These are phyloP conservation scores for Rhodotorula babjevae DNA, from an alignment of 768 basidiomycete genomes.

Conservation along the genomic window DNA sequence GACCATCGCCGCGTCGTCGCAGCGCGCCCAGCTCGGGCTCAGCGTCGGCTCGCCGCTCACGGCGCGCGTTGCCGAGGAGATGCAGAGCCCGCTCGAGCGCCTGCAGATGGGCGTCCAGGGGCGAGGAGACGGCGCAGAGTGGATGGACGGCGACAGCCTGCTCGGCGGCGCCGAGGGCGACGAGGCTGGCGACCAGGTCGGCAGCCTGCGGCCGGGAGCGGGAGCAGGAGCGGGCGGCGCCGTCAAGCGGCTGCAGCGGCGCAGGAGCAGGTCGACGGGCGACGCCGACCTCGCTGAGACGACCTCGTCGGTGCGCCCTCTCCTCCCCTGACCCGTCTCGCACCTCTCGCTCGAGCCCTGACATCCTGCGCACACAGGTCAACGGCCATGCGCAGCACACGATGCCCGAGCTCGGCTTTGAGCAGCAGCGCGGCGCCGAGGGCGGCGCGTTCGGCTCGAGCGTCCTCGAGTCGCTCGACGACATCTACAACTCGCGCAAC, in stretches of 20 bases:
- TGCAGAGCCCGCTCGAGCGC: constrained; percentile 34
- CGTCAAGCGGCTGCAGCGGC: neutral
- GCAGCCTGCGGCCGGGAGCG: constrained; percentile 48
- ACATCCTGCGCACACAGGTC: neutral
- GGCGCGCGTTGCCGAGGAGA: constrained; percentile 24
- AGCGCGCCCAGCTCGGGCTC: constrained; percentile 11
- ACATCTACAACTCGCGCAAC: constrained; percentile 48
- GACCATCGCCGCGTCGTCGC: constrained; percentile 17
- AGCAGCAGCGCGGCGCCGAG: constrained; percentile 34
- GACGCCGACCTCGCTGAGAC: constrained; percentile 56
- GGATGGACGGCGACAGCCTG: constrained; percentile 26
- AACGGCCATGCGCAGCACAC: constrained; percentile 21
- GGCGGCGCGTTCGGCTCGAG: constrained; percentile 10
- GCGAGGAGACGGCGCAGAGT: constrained; percentile 1
- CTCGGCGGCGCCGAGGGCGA: constrained; percentile 18
- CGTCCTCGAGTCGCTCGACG: constrained; percentile 51
- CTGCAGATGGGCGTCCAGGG: constrained; percentile 21
- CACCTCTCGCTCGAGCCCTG: too few species aligned
- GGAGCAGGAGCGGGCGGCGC: constrained; percentile 35
- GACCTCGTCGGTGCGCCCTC: neutral
- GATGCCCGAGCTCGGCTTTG: constrained; percentile 32
- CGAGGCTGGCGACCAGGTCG: neutral
- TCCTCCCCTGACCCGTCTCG: neutral
- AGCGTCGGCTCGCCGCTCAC: constrained; percentile 26
- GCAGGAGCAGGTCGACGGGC: constrained; percentile 73